Conservation (phyloP, 352 stramenopile species). For the Pythium utonaiense region DNA sequence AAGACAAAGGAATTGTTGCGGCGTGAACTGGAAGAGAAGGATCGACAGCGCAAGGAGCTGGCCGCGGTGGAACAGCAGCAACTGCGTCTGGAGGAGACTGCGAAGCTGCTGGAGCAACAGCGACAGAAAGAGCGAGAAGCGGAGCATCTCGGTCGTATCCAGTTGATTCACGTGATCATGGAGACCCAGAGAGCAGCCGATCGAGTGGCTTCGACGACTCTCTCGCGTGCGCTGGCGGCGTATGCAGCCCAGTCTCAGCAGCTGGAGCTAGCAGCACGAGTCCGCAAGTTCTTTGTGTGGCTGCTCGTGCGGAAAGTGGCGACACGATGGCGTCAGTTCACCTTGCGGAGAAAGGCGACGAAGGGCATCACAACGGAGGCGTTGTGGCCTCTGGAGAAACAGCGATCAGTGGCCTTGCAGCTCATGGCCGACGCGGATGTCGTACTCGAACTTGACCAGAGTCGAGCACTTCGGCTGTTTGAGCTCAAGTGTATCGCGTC, state of each 20-base stretch:
- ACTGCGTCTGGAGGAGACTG: not conserved
- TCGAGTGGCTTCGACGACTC: not conserved
- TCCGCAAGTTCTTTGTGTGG: not conserved
- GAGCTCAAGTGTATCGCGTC: conserved; percentile 17
- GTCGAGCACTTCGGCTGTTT: conserved; percentile 8
- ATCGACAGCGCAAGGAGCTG: not conserved
- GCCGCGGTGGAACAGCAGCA: not conserved
- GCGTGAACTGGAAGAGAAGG: not conserved
- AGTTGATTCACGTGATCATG: conserved; percentile 4
- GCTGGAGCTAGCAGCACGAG: not conserved
- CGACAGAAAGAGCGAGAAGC: not conserved
- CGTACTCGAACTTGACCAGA: not conserved
- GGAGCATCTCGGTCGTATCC: not conserved
- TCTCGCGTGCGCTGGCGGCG: not conserved
- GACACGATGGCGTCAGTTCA: conserved; percentile 14
- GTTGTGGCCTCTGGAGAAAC: conserved; percentile 10
- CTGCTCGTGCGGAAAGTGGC: conserved; percentile 9
- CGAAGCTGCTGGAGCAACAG: not conserved
- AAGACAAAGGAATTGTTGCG: not conserved
- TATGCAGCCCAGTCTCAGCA: not conserved
- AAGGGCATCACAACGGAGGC: conserved; percentile 3
- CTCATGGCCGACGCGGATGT: not conserved
- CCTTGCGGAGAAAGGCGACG: not conserved
- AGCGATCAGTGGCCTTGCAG: not conserved
- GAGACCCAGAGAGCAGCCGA: conserved; percentile 8